Evolutionary conservation across 192 early-diverging fungal species (phyloP).

Genomic region (Backusella macrospora): DNA sequence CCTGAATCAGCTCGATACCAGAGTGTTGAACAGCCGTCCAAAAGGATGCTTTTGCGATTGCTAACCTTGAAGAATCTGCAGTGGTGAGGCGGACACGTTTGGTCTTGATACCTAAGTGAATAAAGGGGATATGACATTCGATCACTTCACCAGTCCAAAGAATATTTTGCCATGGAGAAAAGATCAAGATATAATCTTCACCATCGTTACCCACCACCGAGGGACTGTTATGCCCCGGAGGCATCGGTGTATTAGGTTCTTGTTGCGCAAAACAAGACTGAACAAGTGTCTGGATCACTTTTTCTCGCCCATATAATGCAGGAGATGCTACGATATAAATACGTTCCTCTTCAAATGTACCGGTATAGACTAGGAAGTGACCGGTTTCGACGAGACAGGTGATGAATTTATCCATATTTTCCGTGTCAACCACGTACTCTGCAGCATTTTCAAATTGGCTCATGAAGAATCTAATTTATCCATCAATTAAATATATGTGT

Average conservation of each 20-base stretch:
- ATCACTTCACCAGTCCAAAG: slow-evolving; percentile 59
- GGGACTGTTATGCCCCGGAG: not conserved
- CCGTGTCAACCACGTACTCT: slow-evolving; percentile 71
- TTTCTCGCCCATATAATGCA: slow-evolving; percentile 24
- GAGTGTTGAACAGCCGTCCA: slow-evolving; percentile 48
- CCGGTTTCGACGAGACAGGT: slow-evolving; percentile 64
- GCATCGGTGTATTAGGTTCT: not conserved
- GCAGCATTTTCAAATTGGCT: slow-evolving; percentile 69
- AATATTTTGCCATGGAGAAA: slow-evolving; percentile 62
- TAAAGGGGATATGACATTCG: slow-evolving; percentile 39
- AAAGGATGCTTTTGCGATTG: slow-evolving; percentile 52
- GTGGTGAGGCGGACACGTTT: slow-evolving; percentile 63
- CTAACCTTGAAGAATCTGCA: slow-evolving; percentile 43
- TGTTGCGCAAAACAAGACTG: slow-evolving; percentile 34
- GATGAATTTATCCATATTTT: slow-evolving; percentile 57
- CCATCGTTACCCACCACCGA: not conserved
- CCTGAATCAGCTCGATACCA: slow-evolving; percentile 51
- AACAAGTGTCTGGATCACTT: slow-evolving; percentile 28
- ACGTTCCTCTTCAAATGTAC: slow-evolving; percentile 68
- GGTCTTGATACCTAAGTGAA: slow-evolving; percentile 52
- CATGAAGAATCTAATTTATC: slow-evolving; percentile 46
- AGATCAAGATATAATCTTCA: slow-evolving; percentile 61
- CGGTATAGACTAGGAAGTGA: slow-evolving; percentile 75
- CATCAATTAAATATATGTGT: not conserved
- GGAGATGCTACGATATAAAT: slow-evolving; percentile 78